phyloP scores from a whole-genome alignment of 768 basidiomycete species.

The Serpula lacrymans region DNA sequence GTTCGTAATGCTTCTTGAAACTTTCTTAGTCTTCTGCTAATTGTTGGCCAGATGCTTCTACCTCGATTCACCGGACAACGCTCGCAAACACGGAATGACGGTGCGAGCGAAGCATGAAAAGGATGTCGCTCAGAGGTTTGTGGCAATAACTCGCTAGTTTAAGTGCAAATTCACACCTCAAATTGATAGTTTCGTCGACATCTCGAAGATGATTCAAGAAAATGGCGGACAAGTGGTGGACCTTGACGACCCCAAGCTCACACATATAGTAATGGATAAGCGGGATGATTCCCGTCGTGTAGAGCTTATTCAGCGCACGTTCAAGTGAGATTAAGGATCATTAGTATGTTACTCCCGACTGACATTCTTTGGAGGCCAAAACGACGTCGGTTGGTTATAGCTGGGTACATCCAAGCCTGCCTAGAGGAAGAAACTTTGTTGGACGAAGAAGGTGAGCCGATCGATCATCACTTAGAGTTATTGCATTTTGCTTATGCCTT shows the following conservation, averaged over 20 bases:
- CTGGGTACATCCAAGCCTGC: constrained; percentile 75
- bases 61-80: constrained; percentile 78
- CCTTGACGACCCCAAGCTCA: constrained; percentile 74
- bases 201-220: constrained; percentile 49
- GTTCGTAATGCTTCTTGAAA: constrained; percentile 40
- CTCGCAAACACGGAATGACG: constrained; percentile 57
- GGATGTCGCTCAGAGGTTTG: constrained; percentile 53
- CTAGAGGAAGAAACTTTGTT: constrained; percentile 81
- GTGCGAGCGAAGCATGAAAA: constrained; percentile 52
- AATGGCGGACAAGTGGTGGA: constrained; percentile 74
- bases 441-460: constrained; percentile 74
- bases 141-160: constrained; percentile 4
- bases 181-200: constrained; percentile 48
- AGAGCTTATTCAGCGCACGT: constrained; percentile 67
- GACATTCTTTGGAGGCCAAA: constrained; percentile 56
- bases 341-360: constrained; percentile 6
- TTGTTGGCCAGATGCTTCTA: constrained; percentile 70
- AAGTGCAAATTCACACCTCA: neutral
- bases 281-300: constrained; percentile 72
- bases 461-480: too few relatives aligned
- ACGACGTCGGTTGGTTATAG: constrained; percentile 71
- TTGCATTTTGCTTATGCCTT: too few relatives aligned
- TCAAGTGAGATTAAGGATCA: constrained; percentile 47
- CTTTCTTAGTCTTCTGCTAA: constrained; percentile 4
- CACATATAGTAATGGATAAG: constrained; percentile 84